Evolutionary conservation across 805 yeast species (phyloP).

Genomic region (Debaryomyces prosopidis): DNA sequence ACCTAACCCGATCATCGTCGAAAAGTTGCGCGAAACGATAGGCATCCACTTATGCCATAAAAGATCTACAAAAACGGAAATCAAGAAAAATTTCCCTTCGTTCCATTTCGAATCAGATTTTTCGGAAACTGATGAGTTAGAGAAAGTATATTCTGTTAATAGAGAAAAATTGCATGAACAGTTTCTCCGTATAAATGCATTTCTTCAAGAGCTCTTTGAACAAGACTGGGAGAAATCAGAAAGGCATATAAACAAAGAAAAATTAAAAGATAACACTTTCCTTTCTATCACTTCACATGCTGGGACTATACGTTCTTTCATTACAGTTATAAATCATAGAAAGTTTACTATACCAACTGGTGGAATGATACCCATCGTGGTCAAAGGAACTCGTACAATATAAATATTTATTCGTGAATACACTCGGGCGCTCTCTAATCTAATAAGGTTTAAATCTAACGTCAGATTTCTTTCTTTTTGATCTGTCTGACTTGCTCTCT

Average conservation of each 20-base stretch:
- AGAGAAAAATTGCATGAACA: constrained; percentile 49
- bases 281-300: constrained; percentile 60
- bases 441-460: constrained; percentile 60
- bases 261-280: constrained; percentile 24
- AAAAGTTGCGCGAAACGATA: constrained; percentile 56
- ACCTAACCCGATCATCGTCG: constrained; percentile 33
- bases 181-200: constrained; percentile 43
- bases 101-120: constrained; percentile 45
- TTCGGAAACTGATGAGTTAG: constrained; percentile 47
- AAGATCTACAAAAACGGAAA: constrained; percentile 39
- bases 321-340: constrained; percentile 54
- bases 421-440: neutral
- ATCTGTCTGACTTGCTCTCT: constrained; percentile 30
- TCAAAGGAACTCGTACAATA: constrained; percentile 33
- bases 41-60: constrained; percentile 62
- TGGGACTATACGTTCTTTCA: constrained; percentile 54
- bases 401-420: neutral
- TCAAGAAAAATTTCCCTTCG: constrained; percentile 31
- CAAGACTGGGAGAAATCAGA: constrained; percentile 15
- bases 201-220: constrained; percentile 37
- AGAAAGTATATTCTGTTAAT: constrained; percentile 26
- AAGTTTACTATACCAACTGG: constrained; percentile 57
- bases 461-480: constrained; percentile 31
- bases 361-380: constrained; percentile 57
- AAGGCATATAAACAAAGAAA: constrained; percentile 5